These are phyloP conservation scores for Corylus heterophylla DNA, from an alignment of 306 rosid species.

Conservation along the genomic window DNA sequence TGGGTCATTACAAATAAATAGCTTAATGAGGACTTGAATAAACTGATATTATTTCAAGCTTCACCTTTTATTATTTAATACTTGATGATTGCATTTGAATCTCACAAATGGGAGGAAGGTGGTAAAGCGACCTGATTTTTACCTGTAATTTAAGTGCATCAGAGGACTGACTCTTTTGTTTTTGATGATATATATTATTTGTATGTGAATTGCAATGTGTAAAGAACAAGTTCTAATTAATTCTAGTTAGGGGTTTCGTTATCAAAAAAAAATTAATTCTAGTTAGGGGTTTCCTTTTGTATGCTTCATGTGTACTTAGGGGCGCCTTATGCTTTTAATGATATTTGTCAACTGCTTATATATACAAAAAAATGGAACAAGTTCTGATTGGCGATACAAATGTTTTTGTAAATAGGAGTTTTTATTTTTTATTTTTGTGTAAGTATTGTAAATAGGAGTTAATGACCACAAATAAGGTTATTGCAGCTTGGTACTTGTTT, in stretches of 20 bases:
- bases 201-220: not conserved
- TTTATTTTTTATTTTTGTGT: no score
- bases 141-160: not conserved
- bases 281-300: no score
- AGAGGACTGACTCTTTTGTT: constrained; percentile 14
- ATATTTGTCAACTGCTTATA: no score
- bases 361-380: not conserved
- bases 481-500: constrained; percentile 4
- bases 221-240: constrained; percentile 2
- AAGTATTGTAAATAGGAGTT: not conserved
- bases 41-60: no score
- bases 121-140: constrained; percentile 10
- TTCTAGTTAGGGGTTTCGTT: no score
- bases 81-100: not conserved
- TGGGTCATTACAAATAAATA: no score
- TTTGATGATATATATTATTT: constrained; percentile 12
- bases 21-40: no score
- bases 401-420: not conserved
- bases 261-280: not conserved
- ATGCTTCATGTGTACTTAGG: no score
- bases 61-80: not conserved
- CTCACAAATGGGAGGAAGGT: constrained; percentile 8
- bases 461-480: not conserved
- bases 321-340: no score
- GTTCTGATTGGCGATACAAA: not conserved